Percentiles rank a stretch among this genome's conserved stretches.
Evolutionary conservation across 805 yeast species (phyloP).

Genomic region (Vanderwaltozyma tropicalis): DNA sequence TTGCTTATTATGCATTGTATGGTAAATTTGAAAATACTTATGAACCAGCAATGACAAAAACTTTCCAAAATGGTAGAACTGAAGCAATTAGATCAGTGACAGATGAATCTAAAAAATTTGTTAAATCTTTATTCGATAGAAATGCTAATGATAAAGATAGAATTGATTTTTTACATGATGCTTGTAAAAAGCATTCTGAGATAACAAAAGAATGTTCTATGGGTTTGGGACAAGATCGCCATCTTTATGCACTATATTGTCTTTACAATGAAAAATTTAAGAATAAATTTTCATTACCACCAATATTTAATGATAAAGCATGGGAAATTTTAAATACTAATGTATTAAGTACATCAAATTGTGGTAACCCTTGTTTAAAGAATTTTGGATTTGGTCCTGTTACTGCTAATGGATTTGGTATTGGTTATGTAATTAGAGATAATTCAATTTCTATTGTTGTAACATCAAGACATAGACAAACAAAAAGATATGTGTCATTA

Average conservation of each 20-base stretch:
- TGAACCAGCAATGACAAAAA: constrained; percentile 94
- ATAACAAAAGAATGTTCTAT: constrained; percentile 59
- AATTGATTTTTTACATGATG: constrained; percentile 47
- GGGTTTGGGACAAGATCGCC: constrained; percentile 90
- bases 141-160: constrained; percentile 47
- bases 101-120: constrained; percentile 68
- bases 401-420: constrained; percentile 82
- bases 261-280: constrained; percentile 52
- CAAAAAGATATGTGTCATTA: constrained; percentile 64
- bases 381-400: constrained; percentile 91
- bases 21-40: constrained; percentile 91
- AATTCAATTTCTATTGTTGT: constrained; percentile 73
- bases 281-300: constrained; percentile 41
- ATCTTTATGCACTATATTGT: constrained; percentile 75
- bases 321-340: constrained; percentile 82
- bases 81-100: constrained; percentile 86
- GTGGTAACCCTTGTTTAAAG: constrained; percentile 84
- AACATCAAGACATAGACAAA: constrained; percentile 82
- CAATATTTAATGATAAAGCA: constrained; percentile 73
- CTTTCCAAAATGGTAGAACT: constrained; percentile 80
- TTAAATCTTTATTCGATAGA: constrained; percentile 71
- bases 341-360: constrained; percentile 72
- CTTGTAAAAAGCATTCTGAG: constrained; percentile 59
- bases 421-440: constrained; percentile 78
- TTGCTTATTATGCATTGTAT: constrained; percentile 82